A percentile compares a stretch with the other conserved stretches of the same genome.
Evolutionary conservation across 2,329 filamentous ascomycete genomes (phyloP).

Genomic region (Sclerotinia trifoliorum): DNA sequence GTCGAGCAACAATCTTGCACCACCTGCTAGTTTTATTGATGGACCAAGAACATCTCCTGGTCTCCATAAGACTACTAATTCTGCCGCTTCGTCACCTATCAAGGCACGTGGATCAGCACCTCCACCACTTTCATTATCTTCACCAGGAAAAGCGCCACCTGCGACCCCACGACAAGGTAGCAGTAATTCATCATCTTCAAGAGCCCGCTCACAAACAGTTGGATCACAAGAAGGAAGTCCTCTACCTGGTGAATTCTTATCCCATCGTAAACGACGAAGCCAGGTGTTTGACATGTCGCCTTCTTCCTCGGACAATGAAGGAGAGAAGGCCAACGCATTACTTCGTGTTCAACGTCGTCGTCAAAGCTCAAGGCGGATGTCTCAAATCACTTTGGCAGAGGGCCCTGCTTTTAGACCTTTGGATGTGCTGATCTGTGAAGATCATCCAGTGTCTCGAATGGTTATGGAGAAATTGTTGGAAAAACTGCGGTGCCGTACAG

Average conservation of each 20-base stretch:
- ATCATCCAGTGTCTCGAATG: constrained; percentile 92
- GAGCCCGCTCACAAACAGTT: constrained; percentile 85
- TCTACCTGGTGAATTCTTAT: constrained; percentile 61
- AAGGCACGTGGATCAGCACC: constrained; percentile 51
- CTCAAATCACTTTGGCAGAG: constrained; percentile 82
- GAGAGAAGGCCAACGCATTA: constrained; percentile 84
- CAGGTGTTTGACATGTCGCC: constrained; percentile 96
- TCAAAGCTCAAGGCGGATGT: constrained; percentile 94
- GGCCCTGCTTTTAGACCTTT: constrained; percentile 85
- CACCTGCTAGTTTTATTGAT: constrained; percentile 68
- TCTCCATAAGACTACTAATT: constrained; percentile 59
- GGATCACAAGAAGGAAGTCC: constrained; percentile 91
- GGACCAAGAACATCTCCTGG: constrained; percentile 61
- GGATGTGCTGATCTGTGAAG: constrained; percentile 94
- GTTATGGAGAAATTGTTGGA: constrained; percentile 99
- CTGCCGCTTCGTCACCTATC: constrained; percentile 53
- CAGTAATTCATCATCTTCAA: constrained; percentile 53
- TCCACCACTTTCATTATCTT: constrained; percentile 52
- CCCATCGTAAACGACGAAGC: constrained; percentile 85
- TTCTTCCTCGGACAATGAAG: constrained; percentile 96
- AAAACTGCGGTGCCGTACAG: constrained; percentile 90
- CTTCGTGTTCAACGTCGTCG: constrained; percentile 88
- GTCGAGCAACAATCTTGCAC: constrained; percentile 64
- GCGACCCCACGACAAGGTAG: constrained; percentile 59
- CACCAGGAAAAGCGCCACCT: constrained; percentile 57